phyloP scores from a whole-genome alignment of 1,284 basidiomycete species.

The Ustilago xerochloae region DNA sequence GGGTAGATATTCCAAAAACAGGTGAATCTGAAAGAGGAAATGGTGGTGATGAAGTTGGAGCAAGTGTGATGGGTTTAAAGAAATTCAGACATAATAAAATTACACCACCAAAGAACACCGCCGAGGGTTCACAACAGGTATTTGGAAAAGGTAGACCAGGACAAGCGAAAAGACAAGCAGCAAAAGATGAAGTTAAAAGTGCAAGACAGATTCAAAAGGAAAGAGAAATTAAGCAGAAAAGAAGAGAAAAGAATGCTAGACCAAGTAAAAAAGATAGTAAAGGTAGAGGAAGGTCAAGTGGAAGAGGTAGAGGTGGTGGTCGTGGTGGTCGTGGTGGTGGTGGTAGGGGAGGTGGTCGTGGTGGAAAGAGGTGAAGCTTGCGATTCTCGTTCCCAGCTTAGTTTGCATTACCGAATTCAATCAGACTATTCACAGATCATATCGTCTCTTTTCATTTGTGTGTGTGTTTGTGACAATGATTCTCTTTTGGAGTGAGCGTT shows the following conservation, averaged over 20 bases:
- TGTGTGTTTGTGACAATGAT: too few relatives aligned
- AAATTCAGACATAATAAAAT: slow-evolving; percentile 54
- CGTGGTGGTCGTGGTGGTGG: slow-evolving; percentile 10
- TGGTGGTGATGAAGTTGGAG: slow-evolving; percentile 41
- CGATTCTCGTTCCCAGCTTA: background rate
- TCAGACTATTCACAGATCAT: background rate
- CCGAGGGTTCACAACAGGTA: background rate
- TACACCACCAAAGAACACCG: slow-evolving; percentile 45
- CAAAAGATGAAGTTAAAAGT: slow-evolving; percentile 57
- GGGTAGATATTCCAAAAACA: slow-evolving; percentile 78
- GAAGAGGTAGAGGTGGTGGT: slow-evolving; percentile 8
- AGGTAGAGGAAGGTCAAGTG: slow-evolving; percentile 15
- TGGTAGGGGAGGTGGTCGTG: slow-evolving; percentile 2
- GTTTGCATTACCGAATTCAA: background rate
- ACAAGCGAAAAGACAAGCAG: slow-evolving; percentile 42
- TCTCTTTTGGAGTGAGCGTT: background rate
- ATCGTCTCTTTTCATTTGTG: background rate
- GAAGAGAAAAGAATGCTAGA: slow-evolving; percentile 63
- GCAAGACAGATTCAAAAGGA: slow-evolving; percentile 61
- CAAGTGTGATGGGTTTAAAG: slow-evolving; percentile 70
- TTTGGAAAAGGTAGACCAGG: slow-evolving; percentile 51
- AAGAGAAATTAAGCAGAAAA: slow-evolving; percentile 50
- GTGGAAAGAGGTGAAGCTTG: slow-evolving; percentile 18
- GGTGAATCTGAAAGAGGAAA: slow-evolving; percentile 77
- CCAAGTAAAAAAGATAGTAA: slow-evolving; percentile 44